Evolutionary conservation across 1,284 basidiomycete species (phyloP).

Genomic region (Rhodotorula sp.): DNA sequence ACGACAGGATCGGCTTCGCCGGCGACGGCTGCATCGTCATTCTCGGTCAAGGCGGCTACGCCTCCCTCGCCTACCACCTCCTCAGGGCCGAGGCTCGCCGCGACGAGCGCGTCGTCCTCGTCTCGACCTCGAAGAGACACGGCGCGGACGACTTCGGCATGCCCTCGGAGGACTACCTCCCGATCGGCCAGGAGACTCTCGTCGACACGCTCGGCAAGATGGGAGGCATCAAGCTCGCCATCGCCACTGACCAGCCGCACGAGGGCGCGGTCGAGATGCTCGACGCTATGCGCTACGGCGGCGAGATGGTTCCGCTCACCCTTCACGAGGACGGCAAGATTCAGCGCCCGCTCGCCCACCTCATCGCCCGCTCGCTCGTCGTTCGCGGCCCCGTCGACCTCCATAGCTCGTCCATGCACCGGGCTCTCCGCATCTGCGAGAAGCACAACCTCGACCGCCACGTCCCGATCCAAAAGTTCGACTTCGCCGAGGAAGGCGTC

Average conservation of each 20-base stretch:
- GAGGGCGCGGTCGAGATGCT: conserved; percentile 9
- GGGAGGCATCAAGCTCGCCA: conserved; percentile 18
- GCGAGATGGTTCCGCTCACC: conserved; percentile 11
- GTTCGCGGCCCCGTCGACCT: not conserved
- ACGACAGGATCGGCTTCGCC: not conserved
- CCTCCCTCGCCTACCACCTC: conserved; percentile 14
- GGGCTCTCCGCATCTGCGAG: conserved; percentile 10
- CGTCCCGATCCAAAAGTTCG: conserved; percentile 6
- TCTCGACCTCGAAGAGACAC: conserved; percentile 16
- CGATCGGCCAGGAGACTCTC: not conserved
- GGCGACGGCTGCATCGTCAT: conserved; percentile 9
- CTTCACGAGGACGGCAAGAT: not conserved
- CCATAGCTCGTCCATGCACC: conserved; percentile 4
- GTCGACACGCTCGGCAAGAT: conserved; percentile 6
- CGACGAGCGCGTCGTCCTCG: conserved; percentile 13
- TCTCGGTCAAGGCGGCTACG: conserved; percentile 22
- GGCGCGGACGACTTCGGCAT: conserved; percentile 1
- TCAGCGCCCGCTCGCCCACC: conserved; percentile 1
- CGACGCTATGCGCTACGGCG: conserved; percentile 11
- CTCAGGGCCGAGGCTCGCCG: not conserved
- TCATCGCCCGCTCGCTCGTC: conserved; percentile 7
- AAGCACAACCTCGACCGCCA: conserved; percentile 6
- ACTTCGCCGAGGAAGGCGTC: conserved; percentile 11
- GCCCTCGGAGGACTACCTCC: conserved; percentile 8
- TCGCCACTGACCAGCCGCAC: conserved; percentile 25